Conservation (phyloP, 805 yeast genomes). For the Schwanniomyces pseudopolymorphus region DNA sequence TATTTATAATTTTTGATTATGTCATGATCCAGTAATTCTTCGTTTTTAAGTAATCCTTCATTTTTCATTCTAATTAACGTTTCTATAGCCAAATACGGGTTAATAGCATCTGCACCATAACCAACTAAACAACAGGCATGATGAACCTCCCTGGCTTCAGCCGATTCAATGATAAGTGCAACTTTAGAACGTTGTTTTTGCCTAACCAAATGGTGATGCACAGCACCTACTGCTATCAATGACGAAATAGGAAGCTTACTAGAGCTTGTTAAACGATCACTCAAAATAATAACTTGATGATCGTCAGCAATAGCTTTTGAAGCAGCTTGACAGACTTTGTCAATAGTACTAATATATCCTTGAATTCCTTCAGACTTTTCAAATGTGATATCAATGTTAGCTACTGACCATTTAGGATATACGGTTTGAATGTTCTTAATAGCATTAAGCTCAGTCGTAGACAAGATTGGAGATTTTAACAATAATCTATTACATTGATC, state of each 20-base stretch:
- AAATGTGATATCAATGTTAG: conserved; percentile 85
- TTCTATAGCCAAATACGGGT: conserved; percentile 92
- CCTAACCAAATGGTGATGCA: conserved; percentile 93
- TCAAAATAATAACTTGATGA: conserved; percentile 70
- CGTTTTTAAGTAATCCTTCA: conserved; percentile 66
- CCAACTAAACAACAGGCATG: conserved; percentile 93
- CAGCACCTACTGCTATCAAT: conserved; percentile 92
- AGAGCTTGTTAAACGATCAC: conserved; percentile 64
- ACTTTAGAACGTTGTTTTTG: conserved; percentile 95
- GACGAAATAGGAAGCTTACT: conserved; percentile 81
- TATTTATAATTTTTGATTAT: conserved; percentile 77
- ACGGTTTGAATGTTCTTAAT: conserved; percentile 68
- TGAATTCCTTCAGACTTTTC: conserved; percentile 76
- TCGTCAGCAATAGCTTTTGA: conserved; percentile 77
- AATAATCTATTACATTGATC: conserved; percentile 87
- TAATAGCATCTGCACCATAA: conserved; percentile 95
- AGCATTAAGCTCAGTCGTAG: conserved; percentile 72
- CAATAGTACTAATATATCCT: conserved; percentile 84
- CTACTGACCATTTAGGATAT: conserved; percentile 84
- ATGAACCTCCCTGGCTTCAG: conserved; percentile 97
- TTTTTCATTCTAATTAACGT: conserved; percentile 79
- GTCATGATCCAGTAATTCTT: conserved; percentile 54
- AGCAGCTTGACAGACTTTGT: conserved; percentile 84
- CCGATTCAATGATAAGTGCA: conserved; percentile 88
- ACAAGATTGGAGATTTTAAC: conserved; percentile 78